Percentiles rank a stretch among this genome's conserved stretches.
Evolutionary conservation across 1,284 basidiomycete species (phyloP).

Genomic region (Trichosporon sp.): DNA sequence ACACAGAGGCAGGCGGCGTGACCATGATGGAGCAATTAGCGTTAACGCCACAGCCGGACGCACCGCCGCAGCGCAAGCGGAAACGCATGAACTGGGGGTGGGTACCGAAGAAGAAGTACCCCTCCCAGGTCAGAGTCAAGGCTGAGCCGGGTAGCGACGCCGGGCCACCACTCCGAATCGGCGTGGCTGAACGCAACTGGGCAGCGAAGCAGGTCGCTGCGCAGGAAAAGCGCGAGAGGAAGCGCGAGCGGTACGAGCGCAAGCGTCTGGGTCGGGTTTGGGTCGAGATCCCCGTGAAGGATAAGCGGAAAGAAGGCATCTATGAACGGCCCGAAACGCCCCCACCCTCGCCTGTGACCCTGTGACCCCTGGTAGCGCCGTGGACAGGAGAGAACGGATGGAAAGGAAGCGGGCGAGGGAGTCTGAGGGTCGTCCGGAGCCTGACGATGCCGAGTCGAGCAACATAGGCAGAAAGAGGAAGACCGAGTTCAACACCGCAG

Average conservation of each 20-base stretch:
- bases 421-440: no score
- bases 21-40: conserved; percentile 16
- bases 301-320: background rate
- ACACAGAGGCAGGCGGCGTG: background rate
- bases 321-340: conserved; percentile 7
- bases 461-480: background rate
- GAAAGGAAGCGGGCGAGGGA: background rate
- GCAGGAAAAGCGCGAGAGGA: background rate
- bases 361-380: background rate
- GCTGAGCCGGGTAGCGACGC: background rate
- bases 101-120: background rate
- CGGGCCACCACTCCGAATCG: background rate
- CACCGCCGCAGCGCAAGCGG: conserved; percentile 21
- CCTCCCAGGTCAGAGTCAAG: background rate
- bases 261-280: conserved; percentile 2
- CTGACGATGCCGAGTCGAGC: no score
- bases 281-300: conserved; percentile 15
- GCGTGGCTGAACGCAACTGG: background rate
- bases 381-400: background rate
- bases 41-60: background rate
- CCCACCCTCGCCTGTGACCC: background rate
- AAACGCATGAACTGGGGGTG: conserved; percentile 30
- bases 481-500: background rate
- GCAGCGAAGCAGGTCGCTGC: background rate
- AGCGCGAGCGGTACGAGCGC: background rate